Conservation (phyloP, 768 basidiomycete genomes). For the Suillus clintonianus region DNA sequence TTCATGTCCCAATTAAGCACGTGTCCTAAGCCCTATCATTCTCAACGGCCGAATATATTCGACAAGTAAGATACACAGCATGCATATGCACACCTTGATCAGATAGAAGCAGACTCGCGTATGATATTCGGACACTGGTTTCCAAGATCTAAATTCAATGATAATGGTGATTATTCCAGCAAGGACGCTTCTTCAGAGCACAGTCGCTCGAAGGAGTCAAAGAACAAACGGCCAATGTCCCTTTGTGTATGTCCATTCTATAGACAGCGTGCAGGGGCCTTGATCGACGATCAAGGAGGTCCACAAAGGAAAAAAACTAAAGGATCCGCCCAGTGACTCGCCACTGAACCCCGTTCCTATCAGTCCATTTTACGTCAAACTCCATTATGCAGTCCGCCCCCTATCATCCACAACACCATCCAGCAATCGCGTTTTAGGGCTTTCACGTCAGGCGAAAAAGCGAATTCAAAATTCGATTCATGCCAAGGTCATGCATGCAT, state of each 20-base stretch:
- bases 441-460: not conserved
- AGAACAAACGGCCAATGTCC: not conserved
- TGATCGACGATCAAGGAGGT: not conserved
- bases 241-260: not conserved
- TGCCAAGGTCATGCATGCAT: not conserved
- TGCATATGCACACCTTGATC: too few relatives aligned
- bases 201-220: not conserved
- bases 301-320: not conserved
- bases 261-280: not conserved
- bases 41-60: not conserved
- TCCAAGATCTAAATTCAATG: not conserved
- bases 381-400: not conserved
- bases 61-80: not conserved
- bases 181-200: not conserved
- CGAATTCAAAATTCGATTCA: not conserved
- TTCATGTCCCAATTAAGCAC: not conserved
- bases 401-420: not conserved
- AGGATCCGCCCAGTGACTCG: not conserved
- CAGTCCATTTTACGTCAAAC: not conserved
- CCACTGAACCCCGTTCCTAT: not conserved
- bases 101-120: not conserved
- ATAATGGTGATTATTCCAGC: not conserved
- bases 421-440: constrained; percentile 1
- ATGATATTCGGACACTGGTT: not conserved
- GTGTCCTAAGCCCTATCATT: not conserved